Conservation (phyloP, 2,329 filamentous ascomycete species). For the Pyrenochaeta sp. region DNA sequence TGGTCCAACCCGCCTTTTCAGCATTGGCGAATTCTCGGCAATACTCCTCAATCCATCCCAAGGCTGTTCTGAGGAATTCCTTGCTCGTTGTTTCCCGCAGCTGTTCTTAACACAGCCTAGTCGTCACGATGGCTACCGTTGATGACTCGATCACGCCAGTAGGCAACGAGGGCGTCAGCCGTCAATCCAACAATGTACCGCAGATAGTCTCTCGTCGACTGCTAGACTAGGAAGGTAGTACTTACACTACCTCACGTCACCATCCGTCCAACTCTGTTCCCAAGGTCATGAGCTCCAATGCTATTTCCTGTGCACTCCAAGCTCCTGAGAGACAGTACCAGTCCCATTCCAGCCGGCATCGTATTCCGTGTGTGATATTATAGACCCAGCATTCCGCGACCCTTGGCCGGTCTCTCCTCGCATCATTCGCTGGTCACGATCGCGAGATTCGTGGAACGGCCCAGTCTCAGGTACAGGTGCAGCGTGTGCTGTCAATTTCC, state of each 20-base stretch:
- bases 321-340: not conserved
- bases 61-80: not conserved
- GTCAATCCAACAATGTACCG: not conserved
- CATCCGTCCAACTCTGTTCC: not conserved
- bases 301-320: not conserved
- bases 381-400: slow-evolving; percentile 2
- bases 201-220: slow-evolving; percentile 6
- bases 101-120: slow-evolving; percentile 1
- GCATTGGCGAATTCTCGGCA: slow-evolving; percentile 32
- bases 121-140: slow-evolving; percentile 1
- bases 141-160: slow-evolving; percentile 3
- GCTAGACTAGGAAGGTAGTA: slow-evolving; percentile 15
- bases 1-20: slow-evolving; percentile 4
- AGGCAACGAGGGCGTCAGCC: slow-evolving; percentile 7
- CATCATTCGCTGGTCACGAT: not conserved
- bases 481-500: slow-evolving; percentile 1
- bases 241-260: slow-evolving; percentile 15
- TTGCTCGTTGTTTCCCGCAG: slow-evolving; percentile 14
- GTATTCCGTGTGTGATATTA: slow-evolving; percentile 11
- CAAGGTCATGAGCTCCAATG: not conserved
- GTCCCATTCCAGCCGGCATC: slow-evolving; percentile 10
- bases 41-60: slow-evolving; percentile 6
- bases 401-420: not conserved
- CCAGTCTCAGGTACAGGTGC: slow-evolving; percentile 1
- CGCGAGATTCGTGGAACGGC: not conserved